A percentile compares a stretch with the other conserved stretches of the same genome.
phyloP scores from a whole-genome alignment of 1,139 yeast species.

The Geotrichum carabidarum region DNA sequence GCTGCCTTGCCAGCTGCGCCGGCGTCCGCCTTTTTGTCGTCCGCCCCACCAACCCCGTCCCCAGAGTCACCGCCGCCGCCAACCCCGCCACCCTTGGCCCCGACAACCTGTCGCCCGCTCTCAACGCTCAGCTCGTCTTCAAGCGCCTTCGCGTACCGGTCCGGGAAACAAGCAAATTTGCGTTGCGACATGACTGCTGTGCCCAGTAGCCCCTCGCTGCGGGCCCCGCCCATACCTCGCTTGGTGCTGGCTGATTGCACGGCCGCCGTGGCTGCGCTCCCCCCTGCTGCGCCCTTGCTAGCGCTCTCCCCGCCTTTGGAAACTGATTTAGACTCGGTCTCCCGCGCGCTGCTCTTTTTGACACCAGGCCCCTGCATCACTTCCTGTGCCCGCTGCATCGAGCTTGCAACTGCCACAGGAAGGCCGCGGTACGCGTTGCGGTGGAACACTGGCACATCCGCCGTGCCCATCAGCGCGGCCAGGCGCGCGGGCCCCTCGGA shows the following conservation, averaged over 20 bases:
- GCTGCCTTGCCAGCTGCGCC: no score
- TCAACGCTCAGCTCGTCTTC: slow-evolving; percentile 9
- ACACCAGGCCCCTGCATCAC: not conserved
- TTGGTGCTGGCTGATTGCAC: not conserved
- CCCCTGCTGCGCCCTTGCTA: not conserved
- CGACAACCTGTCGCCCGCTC: slow-evolving; percentile 4
- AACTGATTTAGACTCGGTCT: not conserved
- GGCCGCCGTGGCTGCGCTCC: not conserved
- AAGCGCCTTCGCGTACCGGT: slow-evolving; percentile 9
- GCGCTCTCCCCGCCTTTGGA: not conserved
- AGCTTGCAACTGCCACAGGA: not conserved
- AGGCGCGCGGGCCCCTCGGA: not conserved
- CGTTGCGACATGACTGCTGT: not conserved
- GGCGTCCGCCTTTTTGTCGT: not conserved
- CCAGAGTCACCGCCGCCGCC: not conserved
- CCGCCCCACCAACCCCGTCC: not conserved
- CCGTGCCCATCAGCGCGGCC: slow-evolving; percentile 1
- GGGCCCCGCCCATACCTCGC: not conserved
- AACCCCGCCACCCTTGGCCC: not conserved
- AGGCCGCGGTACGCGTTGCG: not conserved
- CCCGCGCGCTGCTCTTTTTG: not conserved
- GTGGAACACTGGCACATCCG: slow-evolving; percentile 1
- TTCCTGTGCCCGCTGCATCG: not conserved
- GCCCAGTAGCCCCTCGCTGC: not conserved
- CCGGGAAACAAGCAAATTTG: slow-evolving; percentile 2